Percentiles rank a stretch among this genome's conserved stretches.
Conservation (phyloP, 2,329 filamentous ascomycete species). For the Exophiala spinifera region DNA sequence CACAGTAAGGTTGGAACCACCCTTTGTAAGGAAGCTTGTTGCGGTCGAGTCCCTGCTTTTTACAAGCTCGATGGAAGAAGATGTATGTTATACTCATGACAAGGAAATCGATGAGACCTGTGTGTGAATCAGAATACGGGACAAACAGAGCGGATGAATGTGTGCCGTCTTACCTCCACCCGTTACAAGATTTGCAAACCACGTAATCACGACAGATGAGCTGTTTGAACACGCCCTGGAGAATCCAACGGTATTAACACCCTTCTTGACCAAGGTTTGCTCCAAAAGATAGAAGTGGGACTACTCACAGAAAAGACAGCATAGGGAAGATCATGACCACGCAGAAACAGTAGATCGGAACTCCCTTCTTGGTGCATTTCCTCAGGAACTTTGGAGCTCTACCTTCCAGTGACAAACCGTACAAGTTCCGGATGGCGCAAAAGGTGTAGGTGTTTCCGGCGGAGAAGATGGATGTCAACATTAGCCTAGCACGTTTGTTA, state of each 20-base stretch:
- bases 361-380: conserved; percentile 57
- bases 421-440: conserved; percentile 63
- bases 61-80: conserved; percentile 52
- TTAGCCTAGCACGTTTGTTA: neutral
- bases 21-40: conserved; percentile 59
- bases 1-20: conserved; percentile 65
- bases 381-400: conserved; percentile 50
- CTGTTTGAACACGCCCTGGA: conserved; percentile 38
- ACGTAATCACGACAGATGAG: conserved; percentile 56
- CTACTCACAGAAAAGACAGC: conserved; percentile 59
- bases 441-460: conserved; percentile 57
- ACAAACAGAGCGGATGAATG: too few relatives aligned
- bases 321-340: conserved; percentile 63
- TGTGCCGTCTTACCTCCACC: conserved; percentile 52
- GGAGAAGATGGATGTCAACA: conserved; percentile 54
- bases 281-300: conserved; percentile 53
- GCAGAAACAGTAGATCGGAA: conserved; percentile 67
- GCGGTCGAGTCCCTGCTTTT: conserved; percentile 53
- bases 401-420: conserved; percentile 62
- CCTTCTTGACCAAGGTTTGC: conserved; percentile 66
- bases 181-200: conserved; percentile 65
- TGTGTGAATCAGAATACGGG: neutral
- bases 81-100: conserved; percentile 55
- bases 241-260: conserved; percentile 66
- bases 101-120: conserved; percentile 47